Evolutionary conservation across 2,329 filamentous ascomycete species (phyloP).

Genomic region (Pseudogymnoascus sp.): DNA sequence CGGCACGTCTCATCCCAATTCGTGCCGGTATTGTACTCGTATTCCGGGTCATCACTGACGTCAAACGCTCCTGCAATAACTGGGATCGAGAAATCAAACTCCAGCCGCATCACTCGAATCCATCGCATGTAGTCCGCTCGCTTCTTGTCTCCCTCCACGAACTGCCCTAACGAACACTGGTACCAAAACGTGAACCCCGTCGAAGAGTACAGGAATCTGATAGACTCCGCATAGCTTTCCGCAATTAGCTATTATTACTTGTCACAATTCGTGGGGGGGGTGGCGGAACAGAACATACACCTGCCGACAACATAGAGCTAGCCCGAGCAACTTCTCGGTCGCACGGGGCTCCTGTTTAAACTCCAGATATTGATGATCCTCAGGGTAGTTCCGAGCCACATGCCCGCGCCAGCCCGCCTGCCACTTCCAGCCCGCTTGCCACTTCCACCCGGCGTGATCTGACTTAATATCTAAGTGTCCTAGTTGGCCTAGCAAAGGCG

Average conservation of each 20-base stretch:
- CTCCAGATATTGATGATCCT: neutral
- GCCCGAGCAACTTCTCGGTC: neutral
- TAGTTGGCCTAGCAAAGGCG: neutral
- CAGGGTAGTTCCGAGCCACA: neutral
- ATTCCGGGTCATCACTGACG: too few species aligned
- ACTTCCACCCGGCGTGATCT: neutral
- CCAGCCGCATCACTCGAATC: neutral
- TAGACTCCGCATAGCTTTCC: neutral
- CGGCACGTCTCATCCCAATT: neutral
- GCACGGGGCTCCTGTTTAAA: neutral
- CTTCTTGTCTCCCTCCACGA: neutral
- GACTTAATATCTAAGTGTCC: neutral
- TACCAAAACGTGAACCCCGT: neutral
- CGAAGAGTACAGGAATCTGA: neutral
- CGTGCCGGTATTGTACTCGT: too few species aligned
- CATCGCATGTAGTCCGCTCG: neutral
- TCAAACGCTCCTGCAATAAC: neutral
- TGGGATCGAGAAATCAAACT: neutral
- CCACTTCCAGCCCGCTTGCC: neutral
- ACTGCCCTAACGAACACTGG: neutral
- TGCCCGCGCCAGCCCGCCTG: neutral
- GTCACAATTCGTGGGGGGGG: neutral
- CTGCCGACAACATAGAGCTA: neutral
- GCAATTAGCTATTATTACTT: neutral
- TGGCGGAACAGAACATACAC: neutral